Evolutionary conservation across 192 early-diverging fungal species (phyloP).

Genomic region (Backusella luteola): DNA sequence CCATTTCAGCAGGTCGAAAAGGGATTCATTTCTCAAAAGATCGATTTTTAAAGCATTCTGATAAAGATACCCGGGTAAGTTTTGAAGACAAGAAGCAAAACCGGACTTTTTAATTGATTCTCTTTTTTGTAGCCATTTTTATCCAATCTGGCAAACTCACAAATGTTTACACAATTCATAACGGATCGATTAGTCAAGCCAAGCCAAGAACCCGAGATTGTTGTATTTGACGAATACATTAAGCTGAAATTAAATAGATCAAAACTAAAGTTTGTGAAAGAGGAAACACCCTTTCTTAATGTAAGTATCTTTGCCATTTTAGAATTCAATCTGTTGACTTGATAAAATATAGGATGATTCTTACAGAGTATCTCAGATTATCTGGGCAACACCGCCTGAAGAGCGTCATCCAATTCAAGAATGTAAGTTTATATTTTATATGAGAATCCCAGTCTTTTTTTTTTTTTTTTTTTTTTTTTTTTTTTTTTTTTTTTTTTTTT

Average conservation of each 20-base stretch:
- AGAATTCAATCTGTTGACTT: no score
- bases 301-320: neutral
- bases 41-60: slow-evolving; percentile 40
- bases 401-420: neutral
- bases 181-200: slow-evolving; percentile 65
- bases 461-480: neutral
- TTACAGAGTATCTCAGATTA: slow-evolving; percentile 24
- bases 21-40: slow-evolving; percentile 28
- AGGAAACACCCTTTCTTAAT: slow-evolving; percentile 41
- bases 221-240: slow-evolving; percentile 82
- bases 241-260: slow-evolving; percentile 79
- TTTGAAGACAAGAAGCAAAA: no score
- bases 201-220: slow-evolving; percentile 63
- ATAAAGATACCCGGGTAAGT: slow-evolving; percentile 36
- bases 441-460: neutral
- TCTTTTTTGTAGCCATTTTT: slow-evolving; percentile 33
- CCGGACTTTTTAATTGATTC: neutral
- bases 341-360: slow-evolving; percentile 20
- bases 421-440: neutral
- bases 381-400: slow-evolving; percentile 26
- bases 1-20: slow-evolving; percentile 10
- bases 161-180: slow-evolving; percentile 79
- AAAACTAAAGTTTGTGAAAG: slow-evolving; percentile 70
- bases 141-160: slow-evolving; percentile 65
- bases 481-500: no score